Percentiles rank a stretch among this genome's conserved stretches.
These are phyloP conservation scores for Leishmania amazonensis DNA, from an alignment of 208 protist species.

Conservation along the genomic window DNA sequence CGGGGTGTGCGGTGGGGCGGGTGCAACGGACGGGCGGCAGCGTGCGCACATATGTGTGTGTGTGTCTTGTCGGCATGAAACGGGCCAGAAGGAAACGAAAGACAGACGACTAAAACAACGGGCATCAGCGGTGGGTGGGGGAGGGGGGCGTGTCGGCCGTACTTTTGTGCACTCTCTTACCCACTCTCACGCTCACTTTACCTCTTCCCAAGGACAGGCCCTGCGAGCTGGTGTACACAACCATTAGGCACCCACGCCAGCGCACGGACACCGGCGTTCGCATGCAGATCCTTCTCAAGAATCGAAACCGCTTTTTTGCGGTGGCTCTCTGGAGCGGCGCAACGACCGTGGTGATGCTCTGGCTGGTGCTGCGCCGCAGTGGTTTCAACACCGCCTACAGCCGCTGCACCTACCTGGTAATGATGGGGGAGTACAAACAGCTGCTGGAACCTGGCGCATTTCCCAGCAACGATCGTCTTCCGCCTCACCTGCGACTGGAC, in stretches of 20 bases:
- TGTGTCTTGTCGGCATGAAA: background rate
- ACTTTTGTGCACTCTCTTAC: background rate
- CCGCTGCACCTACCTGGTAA: constrained; percentile 74
- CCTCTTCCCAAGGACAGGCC: background rate
- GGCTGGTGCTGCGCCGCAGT: constrained; percentile 74
- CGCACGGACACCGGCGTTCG: background rate
- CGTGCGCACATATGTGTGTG: background rate
- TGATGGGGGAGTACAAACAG: constrained; percentile 88
- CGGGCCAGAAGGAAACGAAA: background rate
- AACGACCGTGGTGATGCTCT: constrained; percentile 71
- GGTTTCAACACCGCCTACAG: constrained; percentile 87
- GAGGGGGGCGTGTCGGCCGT: too few species aligned
- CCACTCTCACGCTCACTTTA: background rate
- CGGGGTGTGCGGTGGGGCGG: background rate
- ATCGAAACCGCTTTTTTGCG: constrained; percentile 66
- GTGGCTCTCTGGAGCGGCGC: constrained; percentile 67
- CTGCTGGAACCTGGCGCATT: constrained; percentile 73
- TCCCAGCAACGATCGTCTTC: constrained; percentile 71
- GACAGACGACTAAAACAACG: background rate
- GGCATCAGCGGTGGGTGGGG: background rate
- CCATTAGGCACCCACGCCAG: too few species aligned
- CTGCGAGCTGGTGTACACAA: background rate
- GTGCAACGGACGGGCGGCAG: background rate
- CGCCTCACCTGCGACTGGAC: constrained; percentile 83
- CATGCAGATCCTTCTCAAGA: constrained; percentile 78